Evolutionary conservation across 345 rosid genomes (phyloP).

Genomic region (Trapa bicornis): DNA sequence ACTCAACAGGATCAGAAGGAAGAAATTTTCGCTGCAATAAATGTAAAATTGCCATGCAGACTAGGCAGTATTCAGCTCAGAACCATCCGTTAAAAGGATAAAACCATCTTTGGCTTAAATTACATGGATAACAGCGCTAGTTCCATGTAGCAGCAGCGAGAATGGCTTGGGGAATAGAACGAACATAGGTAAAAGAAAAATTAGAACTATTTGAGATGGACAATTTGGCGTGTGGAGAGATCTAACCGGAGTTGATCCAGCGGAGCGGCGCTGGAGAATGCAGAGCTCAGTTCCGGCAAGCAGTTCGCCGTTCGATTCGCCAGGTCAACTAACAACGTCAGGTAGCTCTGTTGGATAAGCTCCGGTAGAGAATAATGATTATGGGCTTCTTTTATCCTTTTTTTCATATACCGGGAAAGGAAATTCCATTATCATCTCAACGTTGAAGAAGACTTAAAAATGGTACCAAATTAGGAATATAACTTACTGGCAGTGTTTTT

Average conservation of each 20-base stretch:
- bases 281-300: conserved; percentile 5
- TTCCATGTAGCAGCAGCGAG: neutral
- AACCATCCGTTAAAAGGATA: neutral
- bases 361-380: neutral
- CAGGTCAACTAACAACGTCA: neutral
- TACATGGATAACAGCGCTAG: neutral
- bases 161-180: neutral
- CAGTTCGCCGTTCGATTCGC: neutral
- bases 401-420: no score
- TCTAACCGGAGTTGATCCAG: conserved; percentile 2
- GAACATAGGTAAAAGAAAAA: neutral
- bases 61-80: neutral
- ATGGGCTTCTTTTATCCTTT: no score
- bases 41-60: neutral
- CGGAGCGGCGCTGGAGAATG: neutral
- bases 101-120: neutral
- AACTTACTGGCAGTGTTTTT: no score
- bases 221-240: neutral
- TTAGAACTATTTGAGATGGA: neutral
- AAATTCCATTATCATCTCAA: no score
- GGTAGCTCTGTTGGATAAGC: neutral
- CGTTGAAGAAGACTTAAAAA: no score
- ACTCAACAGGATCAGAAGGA: neutral
- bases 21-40: neutral
- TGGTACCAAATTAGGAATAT: no score